Conservation (phyloP, 1,284 basidiomycete genomes). For the Naganishia liquefaciens region DNA sequence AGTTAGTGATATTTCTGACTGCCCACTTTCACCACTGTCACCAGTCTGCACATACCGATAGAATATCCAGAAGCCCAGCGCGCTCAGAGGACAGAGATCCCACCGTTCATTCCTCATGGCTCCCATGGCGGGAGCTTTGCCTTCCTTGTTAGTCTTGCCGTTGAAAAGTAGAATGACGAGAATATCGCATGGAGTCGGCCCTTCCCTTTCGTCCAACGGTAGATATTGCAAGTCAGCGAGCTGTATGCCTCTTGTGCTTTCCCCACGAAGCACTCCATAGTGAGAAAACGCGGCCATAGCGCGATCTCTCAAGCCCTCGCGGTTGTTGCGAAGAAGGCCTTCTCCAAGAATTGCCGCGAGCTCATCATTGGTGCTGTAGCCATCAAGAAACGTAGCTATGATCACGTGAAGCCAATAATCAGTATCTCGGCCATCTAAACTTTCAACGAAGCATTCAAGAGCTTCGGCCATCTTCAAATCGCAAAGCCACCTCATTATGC, state of each 20-base stretch:
- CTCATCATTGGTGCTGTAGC: slow-evolving; percentile 3
- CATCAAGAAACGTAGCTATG: slow-evolving; percentile 12
- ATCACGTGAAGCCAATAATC: background rate
- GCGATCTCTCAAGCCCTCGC: slow-evolving; percentile 13
- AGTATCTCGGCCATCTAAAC: background rate
- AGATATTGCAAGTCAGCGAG: slow-evolving; percentile 10
- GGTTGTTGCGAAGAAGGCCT: slow-evolving; percentile 4
- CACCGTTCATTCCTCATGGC: slow-evolving; percentile 9
- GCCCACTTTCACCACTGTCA: too few relatives aligned
- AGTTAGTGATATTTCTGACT: background rate
- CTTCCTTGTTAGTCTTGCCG: slow-evolving; percentile 12
- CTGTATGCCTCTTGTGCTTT: slow-evolving; percentile 11
- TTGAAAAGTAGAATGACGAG: slow-evolving; percentile 4
- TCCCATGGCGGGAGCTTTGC: slow-evolving; percentile 5
- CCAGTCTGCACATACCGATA: background rate
- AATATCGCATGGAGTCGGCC: slow-evolving; percentile 7
- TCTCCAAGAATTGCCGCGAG: slow-evolving; percentile 9
- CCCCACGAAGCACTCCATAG: slow-evolving; percentile 4
- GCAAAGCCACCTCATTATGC: too few relatives aligned
- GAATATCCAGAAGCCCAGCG: slow-evolving; percentile 1
- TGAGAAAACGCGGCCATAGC: background rate
- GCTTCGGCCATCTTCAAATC: background rate
- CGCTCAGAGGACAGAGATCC: slow-evolving; percentile 2
- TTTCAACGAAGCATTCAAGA: background rate
- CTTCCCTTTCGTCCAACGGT: slow-evolving; percentile 3